These are phyloP conservation scores for Coniochaeta sp. DNA, from an alignment of 2,329 filamentous ascomycete species.

Conservation along the genomic window DNA sequence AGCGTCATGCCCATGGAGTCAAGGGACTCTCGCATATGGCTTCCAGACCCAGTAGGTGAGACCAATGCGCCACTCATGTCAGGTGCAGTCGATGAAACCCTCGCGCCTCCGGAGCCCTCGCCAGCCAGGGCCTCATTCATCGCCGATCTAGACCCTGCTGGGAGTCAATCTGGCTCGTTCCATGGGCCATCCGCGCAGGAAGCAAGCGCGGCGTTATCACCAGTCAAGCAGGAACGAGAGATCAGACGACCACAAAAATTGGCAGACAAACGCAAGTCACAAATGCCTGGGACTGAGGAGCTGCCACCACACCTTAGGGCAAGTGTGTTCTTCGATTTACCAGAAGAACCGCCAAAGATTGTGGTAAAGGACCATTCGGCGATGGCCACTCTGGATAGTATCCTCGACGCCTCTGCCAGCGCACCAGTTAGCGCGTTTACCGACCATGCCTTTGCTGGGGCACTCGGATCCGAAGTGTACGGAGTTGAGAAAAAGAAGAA, in stretches of 20 bases:
- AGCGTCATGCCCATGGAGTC: conserved; percentile 44
- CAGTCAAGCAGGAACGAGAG: conserved; percentile 7
- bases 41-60: conserved; percentile 37
- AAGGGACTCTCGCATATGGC: conserved; percentile 32
- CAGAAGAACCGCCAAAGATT: conserved; percentile 41
- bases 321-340: conserved; percentile 81
- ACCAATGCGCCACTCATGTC: background rate
- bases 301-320: conserved; percentile 81
- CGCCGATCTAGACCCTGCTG: background rate
- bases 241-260: conserved; percentile 20
- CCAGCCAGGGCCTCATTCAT: background rate
- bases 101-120: background rate
- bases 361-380: conserved; percentile 72
- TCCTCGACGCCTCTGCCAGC: conserved; percentile 79
- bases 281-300: conserved; percentile 34
- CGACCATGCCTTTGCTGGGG: conserved; percentile 76
- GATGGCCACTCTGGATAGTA: conserved; percentile 80
- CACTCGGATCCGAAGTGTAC: conserved; percentile 68
- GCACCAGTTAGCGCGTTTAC: conserved; percentile 90
- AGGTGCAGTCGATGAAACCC: background rate
- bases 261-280: conserved; percentile 29
- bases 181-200: background rate
- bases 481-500: conserved; percentile 49
- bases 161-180: background rate
- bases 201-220: background rate